Evolutionary conservation across 2,329 filamentous ascomycete genomes (phyloP).

Genomic region (Cryphonectria carpinicola): DNA sequence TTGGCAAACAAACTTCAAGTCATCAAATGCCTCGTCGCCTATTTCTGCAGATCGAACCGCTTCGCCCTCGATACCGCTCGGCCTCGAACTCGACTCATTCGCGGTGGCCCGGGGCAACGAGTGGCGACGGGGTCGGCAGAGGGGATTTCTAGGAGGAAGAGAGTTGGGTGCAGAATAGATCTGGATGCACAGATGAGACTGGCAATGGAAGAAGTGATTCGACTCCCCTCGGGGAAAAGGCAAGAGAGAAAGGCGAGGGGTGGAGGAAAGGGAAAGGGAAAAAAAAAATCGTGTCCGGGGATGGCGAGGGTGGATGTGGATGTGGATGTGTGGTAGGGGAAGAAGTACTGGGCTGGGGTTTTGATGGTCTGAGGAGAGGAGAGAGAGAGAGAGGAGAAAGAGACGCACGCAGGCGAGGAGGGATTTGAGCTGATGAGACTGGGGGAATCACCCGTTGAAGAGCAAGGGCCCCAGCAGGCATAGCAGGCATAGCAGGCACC

Average conservation of each 20-base stretch:
- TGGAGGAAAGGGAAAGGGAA: background rate
- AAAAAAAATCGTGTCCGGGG: conserved; percentile 14
- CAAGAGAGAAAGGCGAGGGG: background rate
- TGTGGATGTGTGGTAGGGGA: conserved; percentile 3
- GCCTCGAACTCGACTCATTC: conserved; percentile 20
- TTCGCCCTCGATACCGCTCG: conserved; percentile 14
- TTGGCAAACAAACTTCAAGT: background rate
- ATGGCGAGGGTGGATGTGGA: conserved; percentile 16
- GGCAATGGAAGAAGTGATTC: conserved; percentile 7
- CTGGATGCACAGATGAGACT: conserved; percentile 5
- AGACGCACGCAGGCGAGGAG: conserved; percentile 7
- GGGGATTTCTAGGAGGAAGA: background rate
- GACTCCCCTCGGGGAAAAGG: conserved; percentile 4
- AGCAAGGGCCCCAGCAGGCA: background rate
- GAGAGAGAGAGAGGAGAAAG: background rate
- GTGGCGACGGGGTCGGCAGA: conserved; percentile 11
- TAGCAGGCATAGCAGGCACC: conserved; percentile 2
- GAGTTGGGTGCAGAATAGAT: background rate
- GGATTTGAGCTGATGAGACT: conserved; percentile 9
- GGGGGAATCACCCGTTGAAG: conserved; percentile 9
- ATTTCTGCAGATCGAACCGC: conserved; percentile 11
- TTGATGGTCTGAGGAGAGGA: background rate
- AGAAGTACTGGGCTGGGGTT: conserved; percentile 1
- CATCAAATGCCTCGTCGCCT: background rate
- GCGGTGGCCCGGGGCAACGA: conserved; percentile 12